These are phyloP conservation scores for Mycena amicta DNA, from an alignment of 768 basidiomycete species.

Conservation along the genomic window DNA sequence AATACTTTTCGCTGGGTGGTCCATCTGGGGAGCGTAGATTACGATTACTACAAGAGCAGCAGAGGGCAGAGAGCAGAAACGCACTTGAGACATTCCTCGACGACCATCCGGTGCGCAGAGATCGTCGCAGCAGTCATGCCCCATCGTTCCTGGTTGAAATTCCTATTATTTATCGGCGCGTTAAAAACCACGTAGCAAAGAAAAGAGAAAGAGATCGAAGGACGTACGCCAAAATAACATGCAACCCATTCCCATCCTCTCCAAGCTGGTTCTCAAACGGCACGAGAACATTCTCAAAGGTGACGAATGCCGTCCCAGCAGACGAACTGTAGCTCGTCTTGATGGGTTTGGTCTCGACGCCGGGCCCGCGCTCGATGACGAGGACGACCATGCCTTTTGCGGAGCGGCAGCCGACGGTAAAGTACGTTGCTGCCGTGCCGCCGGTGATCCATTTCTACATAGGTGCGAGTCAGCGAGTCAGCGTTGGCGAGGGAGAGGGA, in stretches of 20 bases:
- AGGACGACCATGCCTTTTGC: conserved; percentile 43
- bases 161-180: conserved; percentile 54
- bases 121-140: conserved; percentile 65
- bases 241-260: conserved; percentile 37
- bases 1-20: conserved; percentile 78
- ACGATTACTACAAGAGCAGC: too few relatives aligned
- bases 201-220: conserved; percentile 36
- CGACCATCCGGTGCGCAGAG: conserved; percentile 61
- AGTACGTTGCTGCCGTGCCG: conserved; percentile 36
- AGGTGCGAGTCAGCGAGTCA: too few relatives aligned
- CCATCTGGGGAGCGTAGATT: too few relatives aligned
- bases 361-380: conserved; percentile 37
- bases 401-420: conserved; percentile 62
- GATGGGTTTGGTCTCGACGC: conserved; percentile 77
- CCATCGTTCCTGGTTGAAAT: conserved; percentile 78
- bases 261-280: conserved; percentile 85
- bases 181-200: conserved; percentile 48
- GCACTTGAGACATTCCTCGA: conserved; percentile 79
- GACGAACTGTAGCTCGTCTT: conserved; percentile 82
- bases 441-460: neutral
- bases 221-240: conserved; percentile 33
- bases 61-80: too few relatives aligned
- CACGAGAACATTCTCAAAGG: conserved; percentile 83
- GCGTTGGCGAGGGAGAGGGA: neutral
- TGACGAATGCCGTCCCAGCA: conserved; percentile 72